These are phyloP conservation scores for Gaultheria prostrata DNA, from an alignment of 148 eudicot species.

Conservation along the genomic window DNA sequence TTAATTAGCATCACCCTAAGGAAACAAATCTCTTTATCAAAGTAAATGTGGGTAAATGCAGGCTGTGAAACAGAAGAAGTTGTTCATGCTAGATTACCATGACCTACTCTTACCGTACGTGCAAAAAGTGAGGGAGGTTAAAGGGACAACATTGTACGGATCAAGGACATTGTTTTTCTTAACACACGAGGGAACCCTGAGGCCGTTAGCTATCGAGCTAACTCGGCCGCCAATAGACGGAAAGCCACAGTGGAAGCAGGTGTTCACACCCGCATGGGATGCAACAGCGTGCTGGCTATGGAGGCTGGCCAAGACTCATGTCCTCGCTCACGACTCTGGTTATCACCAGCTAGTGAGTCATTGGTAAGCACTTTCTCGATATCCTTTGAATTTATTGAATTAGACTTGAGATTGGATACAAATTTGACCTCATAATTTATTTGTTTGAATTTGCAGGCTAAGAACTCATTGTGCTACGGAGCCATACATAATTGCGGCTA, in stretches of 20 bases:
- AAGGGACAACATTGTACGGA: constrained; percentile 68
- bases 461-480: constrained; percentile 71
- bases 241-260: constrained; percentile 69
- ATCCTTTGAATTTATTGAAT: neutral
- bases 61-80: constrained; percentile 61
- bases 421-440: neutral
- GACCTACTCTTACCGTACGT: constrained; percentile 72
- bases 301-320: constrained; percentile 84
- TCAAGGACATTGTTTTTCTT: constrained; percentile 70
- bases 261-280: constrained; percentile 41
- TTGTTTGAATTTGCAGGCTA: constrained; percentile 41
- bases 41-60: constrained; percentile 19
- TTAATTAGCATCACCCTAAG: too few relatives aligned
- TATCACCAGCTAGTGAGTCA: constrained; percentile 73
- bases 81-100: constrained; percentile 80
- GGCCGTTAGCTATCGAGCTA: constrained; percentile 73
- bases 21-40: neutral
- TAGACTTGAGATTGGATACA: neutral
- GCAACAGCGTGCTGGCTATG: constrained; percentile 77
- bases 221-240: constrained; percentile 58
- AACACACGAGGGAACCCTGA: constrained; percentile 36
- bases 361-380: constrained; percentile 42
- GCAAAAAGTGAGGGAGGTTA: constrained; percentile 52
- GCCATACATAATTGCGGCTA: constrained; percentile 71
- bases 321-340: constrained; percentile 32